These are phyloP conservation scores for Cyberlindnera sargentensis DNA, from an alignment of 805 yeast genomes.

Conservation along the genomic window DNA sequence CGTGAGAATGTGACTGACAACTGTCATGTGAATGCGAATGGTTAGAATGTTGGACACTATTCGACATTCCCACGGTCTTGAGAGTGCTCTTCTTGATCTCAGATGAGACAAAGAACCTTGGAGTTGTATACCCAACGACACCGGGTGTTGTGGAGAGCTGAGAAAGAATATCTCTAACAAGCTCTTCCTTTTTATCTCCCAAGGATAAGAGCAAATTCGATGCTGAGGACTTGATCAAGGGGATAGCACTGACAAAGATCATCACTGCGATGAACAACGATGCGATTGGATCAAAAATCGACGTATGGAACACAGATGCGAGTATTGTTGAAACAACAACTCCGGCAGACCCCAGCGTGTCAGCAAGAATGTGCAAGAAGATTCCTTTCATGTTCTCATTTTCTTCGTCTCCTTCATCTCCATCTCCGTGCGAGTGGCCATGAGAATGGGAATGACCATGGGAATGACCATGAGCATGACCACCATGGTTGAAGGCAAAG, in stretches of 20 bases:
- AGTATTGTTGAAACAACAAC: conserved; percentile 87
- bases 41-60: conserved; percentile 31
- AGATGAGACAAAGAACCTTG: conserved; percentile 79
- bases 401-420: conserved; percentile 24
- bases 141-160: conserved; percentile 71
- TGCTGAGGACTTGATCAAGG: conserved; percentile 77
- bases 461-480: conserved; percentile 39
- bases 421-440: conserved; percentile 25
- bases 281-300: conserved; percentile 88
- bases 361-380: conserved; percentile 89
- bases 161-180: conserved; percentile 55
- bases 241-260: conserved; percentile 76
- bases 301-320: conserved; percentile 56
- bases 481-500: conserved; percentile 81
- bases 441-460: conserved; percentile 45
- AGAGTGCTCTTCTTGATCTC: conserved; percentile 23
- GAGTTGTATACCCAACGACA: conserved; percentile 77
- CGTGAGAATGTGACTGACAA: conserved; percentile 5
- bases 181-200: conserved; percentile 49
- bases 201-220: conserved; percentile 62
- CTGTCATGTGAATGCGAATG: conserved; percentile 3
- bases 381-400: conserved; percentile 88
- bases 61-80: conserved; percentile 20
- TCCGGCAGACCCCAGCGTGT: conserved; percentile 93
- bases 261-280: conserved; percentile 79